These are phyloP conservation scores for Candida ovalis DNA, from an alignment of 805 yeast genomes.

Conservation along the genomic window DNA sequence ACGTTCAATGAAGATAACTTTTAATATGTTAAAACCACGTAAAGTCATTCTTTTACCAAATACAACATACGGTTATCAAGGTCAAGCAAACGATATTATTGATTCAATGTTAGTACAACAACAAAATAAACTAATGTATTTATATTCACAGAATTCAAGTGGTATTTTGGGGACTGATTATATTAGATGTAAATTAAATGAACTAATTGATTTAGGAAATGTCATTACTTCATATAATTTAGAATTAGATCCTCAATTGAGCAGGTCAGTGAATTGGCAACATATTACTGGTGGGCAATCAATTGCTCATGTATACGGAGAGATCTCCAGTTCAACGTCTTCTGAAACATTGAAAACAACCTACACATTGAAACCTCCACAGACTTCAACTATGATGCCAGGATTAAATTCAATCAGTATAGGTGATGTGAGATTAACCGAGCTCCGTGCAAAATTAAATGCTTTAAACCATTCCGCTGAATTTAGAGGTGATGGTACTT, in stretches of 20 bases:
- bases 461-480: constrained; percentile 69
- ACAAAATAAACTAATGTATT: constrained; percentile 11
- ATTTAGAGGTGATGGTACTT: constrained; percentile 87
- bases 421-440: constrained; percentile 85
- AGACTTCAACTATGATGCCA: constrained; percentile 12
- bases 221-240: constrained; percentile 55
- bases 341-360: constrained; percentile 11
- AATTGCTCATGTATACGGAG: constrained; percentile 80
- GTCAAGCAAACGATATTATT: constrained; percentile 21
- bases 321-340: constrained; percentile 29
- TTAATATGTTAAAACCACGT: constrained; percentile 75
- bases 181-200: constrained; percentile 35
- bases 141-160: constrained; percentile 13
- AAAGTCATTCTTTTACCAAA: constrained; percentile 50
- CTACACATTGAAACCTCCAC: constrained; percentile 12
- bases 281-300: constrained; percentile 73
- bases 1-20: constrained; percentile 73
- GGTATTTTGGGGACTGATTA: constrained; percentile 24
- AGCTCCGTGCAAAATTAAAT: constrained; percentile 61
- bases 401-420: constrained; percentile 44
- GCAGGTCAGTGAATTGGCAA: constrained; percentile 74
- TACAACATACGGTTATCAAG: constrained; percentile 19
- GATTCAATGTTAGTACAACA: constrained; percentile 19
- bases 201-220: constrained; percentile 46
- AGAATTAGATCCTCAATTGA: constrained; percentile 61